phyloP scores from a whole-genome alignment of 495 filamentous ascomycete genomes.

The Aspergillus sparsus region DNA sequence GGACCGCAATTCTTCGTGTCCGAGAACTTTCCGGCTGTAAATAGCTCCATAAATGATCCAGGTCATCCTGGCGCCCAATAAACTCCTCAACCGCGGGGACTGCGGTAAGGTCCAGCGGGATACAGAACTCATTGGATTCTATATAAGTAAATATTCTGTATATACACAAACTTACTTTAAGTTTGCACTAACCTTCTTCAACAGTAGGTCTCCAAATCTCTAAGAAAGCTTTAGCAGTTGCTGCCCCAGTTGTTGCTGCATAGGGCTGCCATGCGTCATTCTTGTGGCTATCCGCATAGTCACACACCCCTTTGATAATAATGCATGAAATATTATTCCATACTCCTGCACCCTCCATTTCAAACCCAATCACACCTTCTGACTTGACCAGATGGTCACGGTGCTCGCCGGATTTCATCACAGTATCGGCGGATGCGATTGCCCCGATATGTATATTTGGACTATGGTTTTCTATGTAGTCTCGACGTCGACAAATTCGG shows the following conservation, averaged over 20 bases:
- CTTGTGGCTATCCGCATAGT: constrained; percentile 48
- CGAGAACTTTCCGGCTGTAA: constrained; percentile 22
- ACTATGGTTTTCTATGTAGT: constrained; percentile 17
- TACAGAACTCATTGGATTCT: constrained; percentile 22
- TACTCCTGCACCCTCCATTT: constrained; percentile 51
- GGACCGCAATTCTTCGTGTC: constrained; percentile 31
- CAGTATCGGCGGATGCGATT: constrained; percentile 32
- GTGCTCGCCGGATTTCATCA: constrained; percentile 25
- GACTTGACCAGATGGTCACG: constrained; percentile 26
- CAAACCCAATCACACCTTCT: constrained; percentile 32
- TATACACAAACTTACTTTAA: constrained; percentile 9
- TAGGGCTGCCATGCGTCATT: constrained; percentile 44
- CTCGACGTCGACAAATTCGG: constrained; percentile 1
- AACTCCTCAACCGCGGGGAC: constrained; percentile 32
- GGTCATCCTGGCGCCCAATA: constrained; percentile 30
- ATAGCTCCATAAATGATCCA: constrained; percentile 29
- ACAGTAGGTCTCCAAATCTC: constrained; percentile 19
- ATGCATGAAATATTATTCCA: constrained; percentile 41
- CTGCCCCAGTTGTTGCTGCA: constrained; percentile 40
- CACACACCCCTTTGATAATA: constrained; percentile 44
- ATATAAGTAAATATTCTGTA: constrained; percentile 5
- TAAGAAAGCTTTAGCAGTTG: constrained; percentile 35
- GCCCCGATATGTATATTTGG: constrained; percentile 31
- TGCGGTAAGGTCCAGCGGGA: constrained; percentile 29
- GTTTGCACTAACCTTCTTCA: constrained; percentile 16